Evolutionary conservation across 108 stramenopile species (phyloP), one percentile per base, ranked within the genome.

Genomic region (Stephanodiscus triporus): DNA sequence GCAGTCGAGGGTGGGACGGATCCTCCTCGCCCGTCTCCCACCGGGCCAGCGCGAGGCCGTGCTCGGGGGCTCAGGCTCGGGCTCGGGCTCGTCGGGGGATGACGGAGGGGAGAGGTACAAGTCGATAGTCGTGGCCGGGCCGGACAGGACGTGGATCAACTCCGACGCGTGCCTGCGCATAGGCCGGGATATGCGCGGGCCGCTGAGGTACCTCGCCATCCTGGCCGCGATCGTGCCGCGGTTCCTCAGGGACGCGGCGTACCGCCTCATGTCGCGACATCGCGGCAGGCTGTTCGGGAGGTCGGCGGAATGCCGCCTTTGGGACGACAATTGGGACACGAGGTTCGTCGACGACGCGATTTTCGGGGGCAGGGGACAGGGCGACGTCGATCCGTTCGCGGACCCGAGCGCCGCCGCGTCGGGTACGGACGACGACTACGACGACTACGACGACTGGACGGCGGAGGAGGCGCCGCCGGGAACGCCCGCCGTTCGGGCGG

Each of bases 281-380:
- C 77, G 88, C 1, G 83, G 77, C 37, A 43, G 50, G 11, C 81
- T 89, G 24, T 89, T 89, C 37, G 79, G 82, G 19, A 78, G 81
- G 53, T 69, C 66, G 43, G 80, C 83, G 60, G 75, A 80, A 17
- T 92, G 91, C 68, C 78, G 91, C 42, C 29, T 92, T 34, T 84
- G 76, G 76, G 84, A 84, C 71, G 84, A 84, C 53, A 67, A 71
- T 64, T 84, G 67, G 66, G 84, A 84, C 26, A 77, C 70, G 32
- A 38, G 80, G 38, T 84, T 84, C 68, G 76, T 84, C n/a, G 50
- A 76, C 50, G 84, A 84, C 71, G 54, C 68, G 16, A 11, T 67
- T 2, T 66, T 84, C 9, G 68, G 73, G 19, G 80, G 78, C 27
- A 56, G 27, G 43, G 26, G 48, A 8, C 45, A 23, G 30, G 3